A percentile compares a stretch with the other conserved stretches of the same genome.
phyloP scores from a whole-genome alignment of 352 stramenopile genomes.

The Vaucheria bursata region DNA sequence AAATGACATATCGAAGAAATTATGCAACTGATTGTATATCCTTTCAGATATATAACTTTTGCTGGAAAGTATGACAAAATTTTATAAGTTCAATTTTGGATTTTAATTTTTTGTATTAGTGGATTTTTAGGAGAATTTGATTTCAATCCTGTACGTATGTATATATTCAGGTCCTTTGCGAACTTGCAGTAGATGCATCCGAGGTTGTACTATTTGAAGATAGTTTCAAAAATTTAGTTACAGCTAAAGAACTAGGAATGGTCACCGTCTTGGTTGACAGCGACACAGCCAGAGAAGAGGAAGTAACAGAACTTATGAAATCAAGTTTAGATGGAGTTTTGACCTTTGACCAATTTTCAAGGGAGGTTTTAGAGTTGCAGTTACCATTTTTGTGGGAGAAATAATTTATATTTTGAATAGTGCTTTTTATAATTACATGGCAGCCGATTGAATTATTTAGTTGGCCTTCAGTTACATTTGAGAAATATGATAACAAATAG shows the following conservation, averaged over 20 bases:
- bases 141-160: not conserved
- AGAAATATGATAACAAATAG: no score
- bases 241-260: constrained; percentile 27
- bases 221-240: constrained; percentile 32
- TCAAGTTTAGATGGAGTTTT: constrained; percentile 19
- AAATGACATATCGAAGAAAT: no score
- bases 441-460: no score
- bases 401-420: not conserved
- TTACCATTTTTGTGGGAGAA: not conserved
- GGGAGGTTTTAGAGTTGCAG: not conserved
- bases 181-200: not conserved
- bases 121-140: not conserved
- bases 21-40: no score
- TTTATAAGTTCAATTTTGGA: not conserved
- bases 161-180: not conserved
- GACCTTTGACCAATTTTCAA: not conserved
- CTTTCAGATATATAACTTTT: no score
- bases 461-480: no score
- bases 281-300: constrained; percentile 33
- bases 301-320: constrained; percentile 9
- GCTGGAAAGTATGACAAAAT: no score
- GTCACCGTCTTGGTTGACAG: constrained; percentile 35
- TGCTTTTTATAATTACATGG: no score
- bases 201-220: constrained; percentile 40
- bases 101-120: not conserved